Conservation (phyloP, 2,329 filamentous ascomycete genomes). For the Colletotrichum liaoningense region DNA sequence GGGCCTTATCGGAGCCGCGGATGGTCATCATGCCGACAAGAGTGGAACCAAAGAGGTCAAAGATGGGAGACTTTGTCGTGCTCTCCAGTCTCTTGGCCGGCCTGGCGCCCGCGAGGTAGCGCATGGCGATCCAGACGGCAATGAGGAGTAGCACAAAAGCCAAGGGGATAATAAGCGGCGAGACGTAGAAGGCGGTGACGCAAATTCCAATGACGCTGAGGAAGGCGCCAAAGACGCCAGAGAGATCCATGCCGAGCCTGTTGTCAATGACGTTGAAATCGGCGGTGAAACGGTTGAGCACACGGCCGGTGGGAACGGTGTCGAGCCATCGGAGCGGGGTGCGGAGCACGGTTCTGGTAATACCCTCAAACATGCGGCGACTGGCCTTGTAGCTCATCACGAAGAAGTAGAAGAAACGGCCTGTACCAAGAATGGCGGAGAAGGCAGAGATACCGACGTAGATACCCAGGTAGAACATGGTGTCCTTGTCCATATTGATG, state of each 20-base stretch:
- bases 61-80: conserved; percentile 81
- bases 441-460: conserved; percentile 72
- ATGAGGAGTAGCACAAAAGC: conserved; percentile 68
- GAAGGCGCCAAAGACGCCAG: conserved; percentile 68
- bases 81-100: conserved; percentile 84
- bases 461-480: conserved; percentile 74
- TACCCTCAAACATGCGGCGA: conserved; percentile 72
- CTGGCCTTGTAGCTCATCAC: conserved; percentile 76
- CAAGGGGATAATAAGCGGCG: conserved; percentile 72
- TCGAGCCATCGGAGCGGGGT: conserved; percentile 85
- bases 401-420: conserved; percentile 73
- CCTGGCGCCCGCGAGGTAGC: conserved; percentile 77
- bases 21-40: conserved; percentile 81
- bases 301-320: conserved; percentile 80
- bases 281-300: conserved; percentile 82
- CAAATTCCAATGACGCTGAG: conserved; percentile 75
- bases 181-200: conserved; percentile 75
- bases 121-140: conserved; percentile 67
- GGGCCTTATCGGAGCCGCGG: conserved; percentile 77
- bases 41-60: conserved; percentile 81
- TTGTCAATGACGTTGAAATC: conserved; percentile 83
- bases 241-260: conserved; percentile 71
- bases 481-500: conserved; percentile 47
- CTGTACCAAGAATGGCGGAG: conserved; percentile 68
- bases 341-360: conserved; percentile 75